Base-by-base conservation (phyloP, 441 rosid genomes). In the Viola pubescens region DNA sequence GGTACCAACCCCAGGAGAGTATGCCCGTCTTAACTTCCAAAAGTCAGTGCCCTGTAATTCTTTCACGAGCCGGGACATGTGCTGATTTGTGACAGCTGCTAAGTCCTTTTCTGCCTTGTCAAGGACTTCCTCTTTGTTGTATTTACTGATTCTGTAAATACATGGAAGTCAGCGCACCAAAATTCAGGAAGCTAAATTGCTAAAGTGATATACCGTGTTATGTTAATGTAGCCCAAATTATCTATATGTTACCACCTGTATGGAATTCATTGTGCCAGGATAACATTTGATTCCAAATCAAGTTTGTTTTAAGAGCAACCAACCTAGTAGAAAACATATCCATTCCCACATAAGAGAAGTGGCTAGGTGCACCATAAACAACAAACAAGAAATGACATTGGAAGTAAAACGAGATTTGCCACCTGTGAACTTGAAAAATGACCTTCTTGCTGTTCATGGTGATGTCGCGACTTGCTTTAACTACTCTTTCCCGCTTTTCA, bases 361-460 rank as follows among this genome's bases (percentile, higher is more conserved):
- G 4, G 38, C 10, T n/a, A 48, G 11, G 6, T n/a, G 7, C 3
- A 10, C 3, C n/a, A 37, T 12, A 57, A 47, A 16, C 45, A n/a
- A 34, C 11, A 46, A n/a, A 39, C 2, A 16, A 53, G 0, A 14
- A 47, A 12, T 1, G 8, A 62, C 12, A 26, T 1, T 26, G 34
- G 43, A 48, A 47, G 8, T 41, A 16, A 59, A 39, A 37, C 4
- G 43, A 39, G n/a, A 46, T 38, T 34, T 48, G 26, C 68, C 71
- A 91, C 97, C 97, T 88, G 68, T 91, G 97, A 60, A 89, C 98
- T 77, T 89, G 95, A 72, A 85, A 91, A 69, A 89, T 89, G 61
- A 91, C 95, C 66, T 89, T 91, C 75, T 91, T 91, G 77, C 98
- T 91, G 78, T 82, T 85, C 67, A 79, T 80, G 48, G 98, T 91